These are phyloP conservation scores for Chrysoporthe puriensis DNA, from an alignment of 2,329 filamentous ascomycete genomes.

Conservation along the genomic window DNA sequence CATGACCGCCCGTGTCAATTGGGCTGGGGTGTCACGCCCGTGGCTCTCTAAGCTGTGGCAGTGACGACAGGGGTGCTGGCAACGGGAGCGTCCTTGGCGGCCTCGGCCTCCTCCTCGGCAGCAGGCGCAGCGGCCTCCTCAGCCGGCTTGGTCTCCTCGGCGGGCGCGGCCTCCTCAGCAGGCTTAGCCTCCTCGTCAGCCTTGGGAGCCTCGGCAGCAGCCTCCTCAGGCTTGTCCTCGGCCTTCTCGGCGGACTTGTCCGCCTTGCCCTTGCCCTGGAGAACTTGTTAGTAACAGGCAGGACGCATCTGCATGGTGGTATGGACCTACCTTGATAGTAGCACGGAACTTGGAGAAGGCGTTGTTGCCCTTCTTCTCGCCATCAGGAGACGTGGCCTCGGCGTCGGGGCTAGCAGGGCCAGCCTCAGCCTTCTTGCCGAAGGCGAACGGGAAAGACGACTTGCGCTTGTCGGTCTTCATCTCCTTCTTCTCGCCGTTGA, in stretches of 20 bases:
- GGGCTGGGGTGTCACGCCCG: constrained; percentile 23
- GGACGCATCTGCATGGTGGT: not conserved
- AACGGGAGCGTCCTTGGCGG: constrained; percentile 42
- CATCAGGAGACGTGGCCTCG: constrained; percentile 46
- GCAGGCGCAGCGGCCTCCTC: constrained; percentile 38
- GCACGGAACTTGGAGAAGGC: constrained; percentile 64
- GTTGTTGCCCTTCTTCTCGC: constrained; percentile 60
- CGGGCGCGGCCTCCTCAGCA: constrained; percentile 38
- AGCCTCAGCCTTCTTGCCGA: constrained; percentile 71
- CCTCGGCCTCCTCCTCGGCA: constrained; percentile 36
- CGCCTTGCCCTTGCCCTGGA: constrained; percentile 41
- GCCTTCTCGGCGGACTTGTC: constrained; percentile 47
- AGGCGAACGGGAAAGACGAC: constrained; percentile 75
- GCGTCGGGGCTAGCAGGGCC: constrained; percentile 55
- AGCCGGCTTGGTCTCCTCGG: constrained; percentile 36
- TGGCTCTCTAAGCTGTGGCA: constrained; percentile 52
- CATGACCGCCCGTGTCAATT: constrained; percentile 32
- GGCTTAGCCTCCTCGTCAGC: constrained; percentile 34
- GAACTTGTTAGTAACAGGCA: constrained; percentile 11
- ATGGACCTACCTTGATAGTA: constrained; percentile 50
- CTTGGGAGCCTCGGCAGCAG: constrained; percentile 37
- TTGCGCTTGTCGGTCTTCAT: constrained; percentile 78
- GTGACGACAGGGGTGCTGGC: constrained; percentile 52
- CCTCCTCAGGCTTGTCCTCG: constrained; percentile 45
- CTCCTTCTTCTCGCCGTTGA: constrained; percentile 64